Base-by-base conservation (phyloP, 225 moss, liverwort and hornwort genomes). In the Polytrichum formosum region DNA sequence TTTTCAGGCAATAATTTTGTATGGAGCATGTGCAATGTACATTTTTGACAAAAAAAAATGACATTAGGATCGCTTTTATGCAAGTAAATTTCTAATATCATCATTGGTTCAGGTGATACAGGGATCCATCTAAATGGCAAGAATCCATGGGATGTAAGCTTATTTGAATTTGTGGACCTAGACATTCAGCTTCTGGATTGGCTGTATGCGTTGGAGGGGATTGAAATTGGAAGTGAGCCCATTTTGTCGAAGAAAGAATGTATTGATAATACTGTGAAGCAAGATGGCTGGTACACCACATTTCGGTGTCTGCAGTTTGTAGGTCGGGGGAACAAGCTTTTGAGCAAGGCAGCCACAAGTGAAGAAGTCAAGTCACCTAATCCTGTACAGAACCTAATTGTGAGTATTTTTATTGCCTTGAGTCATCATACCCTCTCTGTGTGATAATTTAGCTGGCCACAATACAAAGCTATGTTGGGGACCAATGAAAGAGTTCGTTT, bases 181-280 rank as follows among this genome's bases (percentile, higher is more conserved):
- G 97, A 97, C 77, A 73, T 97, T 68, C 97, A 97, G 82, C 86
- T 97, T 68, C 88, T 80, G 70, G 97, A 97, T 81, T 97, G 97
- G 97, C 87, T 97, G 22, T 94, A 94, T 64, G 88, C 94, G 58
- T 82, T 97, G 13, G 91, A 94, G 80, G 97, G 91, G 21, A 82
- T 90, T 58, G 79, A 89, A 72, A 75, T 84, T 66, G 76, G 73
- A 53, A 35, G 78, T 64, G 84, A 80, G 60, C 13, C 53, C 64
- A 5, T 58, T 20, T 23, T 23, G 6, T 6, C 58, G 7, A 23
- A 23, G 58, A 72, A 58, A 22, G 74, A 75, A 31, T 74, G 77
- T 58, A 69, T 75, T 63, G 67, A 72, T 66, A 66, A 72, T 59
- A 64, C 75, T 6, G 72, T 74, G 56, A 74, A 86, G 76, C 80